These are phyloP conservation scores for Trifolium fragiferum DNA, from an alignment of 306 rosid species.

Conservation along the genomic window DNA sequence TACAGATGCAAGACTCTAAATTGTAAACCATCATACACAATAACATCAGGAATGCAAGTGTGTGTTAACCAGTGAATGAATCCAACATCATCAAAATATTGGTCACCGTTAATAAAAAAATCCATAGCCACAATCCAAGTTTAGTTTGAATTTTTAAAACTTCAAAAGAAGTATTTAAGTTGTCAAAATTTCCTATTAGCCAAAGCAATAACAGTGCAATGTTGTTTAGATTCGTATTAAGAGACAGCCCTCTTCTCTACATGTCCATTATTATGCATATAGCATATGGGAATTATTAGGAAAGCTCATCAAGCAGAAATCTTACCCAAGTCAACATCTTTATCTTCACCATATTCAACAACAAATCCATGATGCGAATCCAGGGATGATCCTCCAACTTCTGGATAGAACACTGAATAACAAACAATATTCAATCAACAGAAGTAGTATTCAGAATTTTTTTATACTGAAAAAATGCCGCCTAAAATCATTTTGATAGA, in stretches of 20 bases:
- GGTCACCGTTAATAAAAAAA: slow-evolving; percentile 16
- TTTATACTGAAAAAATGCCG: slow-evolving; percentile 1
- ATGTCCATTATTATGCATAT: slow-evolving; percentile 10
- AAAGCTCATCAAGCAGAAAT: slow-evolving; percentile 38
- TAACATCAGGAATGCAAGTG: slow-evolving; percentile 26
- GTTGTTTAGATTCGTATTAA: slow-evolving; percentile 20
- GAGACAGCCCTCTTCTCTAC: slow-evolving; percentile 34
- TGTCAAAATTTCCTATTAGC: slow-evolving; percentile 11
- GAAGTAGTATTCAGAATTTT: slow-evolving; percentile 5
- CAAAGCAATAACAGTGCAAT: slow-evolving; percentile 20
- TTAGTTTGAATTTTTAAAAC: slow-evolving; percentile 35
- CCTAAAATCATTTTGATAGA: slow-evolving; percentile 22
- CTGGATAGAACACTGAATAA: slow-evolving; percentile 57
- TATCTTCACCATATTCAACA: slow-evolving; percentile 65
- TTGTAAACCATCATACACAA: slow-evolving; percentile 26
- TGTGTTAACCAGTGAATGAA: slow-evolving; percentile 14
- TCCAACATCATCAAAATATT: slow-evolving; percentile 26
- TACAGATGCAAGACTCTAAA: slow-evolving; percentile 43
- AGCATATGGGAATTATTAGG: slow-evolving; percentile 26
- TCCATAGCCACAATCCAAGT: slow-evolving; percentile 19
- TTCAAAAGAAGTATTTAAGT: slow-evolving; percentile 34
- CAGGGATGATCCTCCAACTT: slow-evolving; percentile 60
- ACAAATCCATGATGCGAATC: slow-evolving; percentile 72
- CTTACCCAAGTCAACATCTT: slow-evolving; percentile 63
- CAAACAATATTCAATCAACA: slow-evolving; percentile 23